phyloP scores from a whole-genome alignment of 192 early-diverging fungal genomes.

The Coemansia sp. region DNA sequence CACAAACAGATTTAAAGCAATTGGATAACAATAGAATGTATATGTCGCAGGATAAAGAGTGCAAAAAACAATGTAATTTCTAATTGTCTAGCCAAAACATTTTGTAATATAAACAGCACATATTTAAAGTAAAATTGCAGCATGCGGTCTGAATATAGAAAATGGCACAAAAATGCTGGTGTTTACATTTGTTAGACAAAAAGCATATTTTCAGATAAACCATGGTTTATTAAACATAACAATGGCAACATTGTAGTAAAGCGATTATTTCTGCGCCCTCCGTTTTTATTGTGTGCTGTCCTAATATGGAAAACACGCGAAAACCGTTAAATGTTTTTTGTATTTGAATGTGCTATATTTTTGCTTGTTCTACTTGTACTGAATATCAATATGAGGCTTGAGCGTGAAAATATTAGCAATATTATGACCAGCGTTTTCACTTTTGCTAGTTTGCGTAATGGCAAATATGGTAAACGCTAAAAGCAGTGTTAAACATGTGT shows the following conservation, averaged over 20 bases:
- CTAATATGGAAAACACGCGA: not conserved
- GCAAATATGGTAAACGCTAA: not conserved
- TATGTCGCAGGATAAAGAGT: not conserved
- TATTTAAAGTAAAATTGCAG: not conserved
- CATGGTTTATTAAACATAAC: not conserved
- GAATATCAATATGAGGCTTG: conserved; percentile 4
- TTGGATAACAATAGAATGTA: not conserved
- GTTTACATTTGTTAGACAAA: conserved; percentile 4
- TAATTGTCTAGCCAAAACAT: not conserved
- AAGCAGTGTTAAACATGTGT: not conserved
- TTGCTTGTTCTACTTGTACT: not conserved
- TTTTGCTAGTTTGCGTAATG: no score
- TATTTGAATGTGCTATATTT: not conserved
- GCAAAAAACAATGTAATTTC: not conserved
- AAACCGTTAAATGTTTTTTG: not conserved
- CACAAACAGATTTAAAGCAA: not conserved
- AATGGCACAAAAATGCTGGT: not conserved
- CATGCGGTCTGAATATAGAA: not conserved
- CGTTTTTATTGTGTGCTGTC: not conserved
- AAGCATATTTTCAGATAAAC: not conserved
- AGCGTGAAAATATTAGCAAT: not conserved
- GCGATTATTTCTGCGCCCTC: not conserved
- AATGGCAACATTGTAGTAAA: not conserved
- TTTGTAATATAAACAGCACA: not conserved
- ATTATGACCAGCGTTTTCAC: no score